Evolutionary conservation across 2,329 filamentous ascomycete genomes (phyloP).

Genomic region (Trichoderma polysporum): DNA sequence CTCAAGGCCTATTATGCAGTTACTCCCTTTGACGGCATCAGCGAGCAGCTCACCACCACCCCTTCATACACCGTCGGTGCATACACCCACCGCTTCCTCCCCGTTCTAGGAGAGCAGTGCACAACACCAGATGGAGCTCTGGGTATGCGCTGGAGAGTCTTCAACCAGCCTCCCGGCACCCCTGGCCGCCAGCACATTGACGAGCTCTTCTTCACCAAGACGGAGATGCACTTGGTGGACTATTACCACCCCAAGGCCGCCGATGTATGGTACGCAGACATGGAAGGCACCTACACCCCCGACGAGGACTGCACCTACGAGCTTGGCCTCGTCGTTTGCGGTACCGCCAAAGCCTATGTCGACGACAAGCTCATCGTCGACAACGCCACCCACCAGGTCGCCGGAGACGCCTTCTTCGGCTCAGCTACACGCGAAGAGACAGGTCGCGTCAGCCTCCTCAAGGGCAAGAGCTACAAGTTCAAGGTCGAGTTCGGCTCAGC

Average conservation of each 20-base stretch:
- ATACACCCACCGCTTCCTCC: constrained; percentile 64
- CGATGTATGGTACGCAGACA: constrained; percentile 58
- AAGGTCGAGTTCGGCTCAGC: constrained; percentile 60
- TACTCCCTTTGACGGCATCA: constrained; percentile 71
- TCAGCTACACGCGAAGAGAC: constrained; percentile 63
- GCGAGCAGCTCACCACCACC: constrained; percentile 45
- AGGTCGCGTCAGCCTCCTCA: constrained; percentile 56
- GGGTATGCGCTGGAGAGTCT: constrained; percentile 63
- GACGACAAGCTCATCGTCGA: constrained; percentile 63
- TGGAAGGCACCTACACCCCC: constrained; percentile 60
- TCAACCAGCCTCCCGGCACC: constrained; percentile 55
- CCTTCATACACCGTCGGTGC: constrained; percentile 59
- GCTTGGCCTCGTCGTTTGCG: constrained; percentile 64
- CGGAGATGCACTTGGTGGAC: constrained; percentile 51
- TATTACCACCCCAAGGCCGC: constrained; percentile 54
- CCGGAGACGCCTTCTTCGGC: constrained; percentile 65
- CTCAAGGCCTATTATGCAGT: constrained; percentile 64
- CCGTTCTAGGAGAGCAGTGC: constrained; percentile 54
- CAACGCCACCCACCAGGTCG: constrained; percentile 62
- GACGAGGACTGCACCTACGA: constrained; percentile 62
- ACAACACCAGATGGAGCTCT: constrained; percentile 52
- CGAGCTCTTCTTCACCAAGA: constrained; percentile 47
- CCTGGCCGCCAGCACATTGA: constrained; percentile 51
- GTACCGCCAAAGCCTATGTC: constrained; percentile 64
- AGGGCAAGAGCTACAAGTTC: constrained; percentile 58